Conservation (phyloP, 169 alveolate genomes). For the Prorocentrum cordatum region DNA sequence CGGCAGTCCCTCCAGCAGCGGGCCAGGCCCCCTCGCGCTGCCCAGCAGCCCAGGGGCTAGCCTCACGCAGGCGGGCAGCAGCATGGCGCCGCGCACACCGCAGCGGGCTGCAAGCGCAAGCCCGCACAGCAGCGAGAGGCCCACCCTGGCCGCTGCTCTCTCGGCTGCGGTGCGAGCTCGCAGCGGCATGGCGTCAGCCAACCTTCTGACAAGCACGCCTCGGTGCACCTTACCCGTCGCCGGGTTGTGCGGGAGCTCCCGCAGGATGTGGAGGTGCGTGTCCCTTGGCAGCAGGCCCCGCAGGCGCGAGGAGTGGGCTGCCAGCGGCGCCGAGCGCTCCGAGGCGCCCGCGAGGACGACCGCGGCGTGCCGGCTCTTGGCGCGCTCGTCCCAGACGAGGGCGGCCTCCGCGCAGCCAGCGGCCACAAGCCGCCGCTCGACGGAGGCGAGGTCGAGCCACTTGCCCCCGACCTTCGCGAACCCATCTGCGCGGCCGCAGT, state of each 20-base stretch:
- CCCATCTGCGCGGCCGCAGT: slow-evolving; percentile 67
- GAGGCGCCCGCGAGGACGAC: no score
- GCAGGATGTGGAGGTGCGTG: not conserved
- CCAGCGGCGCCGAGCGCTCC: no score
- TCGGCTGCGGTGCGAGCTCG: no score
- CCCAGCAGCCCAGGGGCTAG: not conserved
- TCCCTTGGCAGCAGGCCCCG: not conserved
- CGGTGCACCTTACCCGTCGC: not conserved
- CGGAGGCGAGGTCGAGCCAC: not conserved
- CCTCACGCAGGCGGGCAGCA: not conserved
- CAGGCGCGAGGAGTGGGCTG: no score
- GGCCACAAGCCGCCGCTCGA: slow-evolving; percentile 13
- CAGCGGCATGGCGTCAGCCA: not conserved
- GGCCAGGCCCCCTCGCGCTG: not conserved
- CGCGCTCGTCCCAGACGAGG: slow-evolving; percentile 28
- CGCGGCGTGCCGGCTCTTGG: not conserved
- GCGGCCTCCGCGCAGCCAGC: slow-evolving; percentile 54
- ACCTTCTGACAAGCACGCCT: not conserved
- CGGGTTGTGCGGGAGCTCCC: not conserved
- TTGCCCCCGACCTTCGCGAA: slow-evolving; percentile 26
- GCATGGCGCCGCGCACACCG: not conserved
- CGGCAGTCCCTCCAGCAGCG: not conserved
- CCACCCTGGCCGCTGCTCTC: not conserved
- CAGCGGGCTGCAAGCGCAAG: not conserved
- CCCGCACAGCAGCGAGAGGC: not conserved